These are phyloP conservation scores for Boletus rubescentipes DNA, from an alignment of 768 basidiomycete genomes.

Conservation along the genomic window DNA sequence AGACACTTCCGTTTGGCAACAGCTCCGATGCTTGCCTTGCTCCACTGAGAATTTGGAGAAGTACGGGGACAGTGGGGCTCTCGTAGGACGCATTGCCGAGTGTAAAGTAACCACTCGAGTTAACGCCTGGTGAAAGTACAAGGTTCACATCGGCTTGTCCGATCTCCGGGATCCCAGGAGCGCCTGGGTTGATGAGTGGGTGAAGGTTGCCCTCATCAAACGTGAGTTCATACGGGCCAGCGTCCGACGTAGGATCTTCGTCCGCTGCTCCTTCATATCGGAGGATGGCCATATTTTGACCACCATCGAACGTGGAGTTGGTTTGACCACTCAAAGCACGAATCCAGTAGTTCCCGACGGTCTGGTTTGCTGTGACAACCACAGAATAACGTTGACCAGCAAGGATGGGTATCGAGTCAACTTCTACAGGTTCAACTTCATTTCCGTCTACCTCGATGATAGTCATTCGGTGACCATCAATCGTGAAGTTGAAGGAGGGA, in stretches of 20 bases:
- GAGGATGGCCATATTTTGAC: slow-evolving; percentile 4
- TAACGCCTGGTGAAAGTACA: background rate
- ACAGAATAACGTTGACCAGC: slow-evolving; percentile 6
- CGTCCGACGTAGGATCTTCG: background rate
- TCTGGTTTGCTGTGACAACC: slow-evolving; percentile 44
- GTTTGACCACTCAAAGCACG: slow-evolving; percentile 33
- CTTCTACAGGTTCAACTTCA: background rate
- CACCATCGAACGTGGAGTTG: background rate
- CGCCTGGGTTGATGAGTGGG: background rate
- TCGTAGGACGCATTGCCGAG: background rate
- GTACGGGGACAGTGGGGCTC: slow-evolving; percentile 40
- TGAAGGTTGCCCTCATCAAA: slow-evolving; percentile 3
- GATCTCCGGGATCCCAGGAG: slow-evolving; percentile 4
- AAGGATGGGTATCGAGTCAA: background rate
- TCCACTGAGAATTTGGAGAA: slow-evolving; percentile 41
- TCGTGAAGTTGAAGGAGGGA: slow-evolving; percentile 1
- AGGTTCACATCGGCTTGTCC: slow-evolving; percentile 4
- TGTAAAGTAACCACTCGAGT: background rate
- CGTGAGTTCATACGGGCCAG: background rate
- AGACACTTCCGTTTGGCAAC: no score
- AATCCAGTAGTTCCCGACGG: slow-evolving; percentile 54
- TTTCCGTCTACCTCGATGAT: slow-evolving; percentile 6
- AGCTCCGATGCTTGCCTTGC: slow-evolving; percentile 40
- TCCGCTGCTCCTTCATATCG: background rate
- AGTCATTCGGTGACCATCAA: slow-evolving; percentile 8